These are phyloP conservation scores for Aureobasidium pullulans DNA, from an alignment of 2,329 filamentous ascomycete genomes.

Conservation along the genomic window DNA sequence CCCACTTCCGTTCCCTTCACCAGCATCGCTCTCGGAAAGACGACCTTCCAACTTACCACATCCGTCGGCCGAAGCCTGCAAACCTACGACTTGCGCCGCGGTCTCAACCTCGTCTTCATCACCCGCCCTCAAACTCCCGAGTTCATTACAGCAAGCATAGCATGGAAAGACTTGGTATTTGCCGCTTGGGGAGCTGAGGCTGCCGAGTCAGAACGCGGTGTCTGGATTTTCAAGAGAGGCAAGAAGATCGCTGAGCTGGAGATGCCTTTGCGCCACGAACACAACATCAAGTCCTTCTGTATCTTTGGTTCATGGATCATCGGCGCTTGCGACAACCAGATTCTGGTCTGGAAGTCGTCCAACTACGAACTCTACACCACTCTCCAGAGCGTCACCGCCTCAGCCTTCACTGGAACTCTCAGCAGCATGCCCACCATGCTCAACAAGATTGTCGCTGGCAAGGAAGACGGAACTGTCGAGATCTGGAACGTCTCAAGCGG, in stretches of 20 bases:
- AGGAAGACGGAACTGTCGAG: slow-evolving; percentile 81
- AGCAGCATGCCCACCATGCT: slow-evolving; percentile 89
- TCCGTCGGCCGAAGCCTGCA: slow-evolving; percentile 85
- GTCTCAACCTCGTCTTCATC: slow-evolving; percentile 87
- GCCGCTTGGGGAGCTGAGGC: slow-evolving; percentile 75
- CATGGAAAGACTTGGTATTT: slow-evolving; percentile 80
- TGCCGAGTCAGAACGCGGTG: slow-evolving; percentile 51
- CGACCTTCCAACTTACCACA: slow-evolving; percentile 94
- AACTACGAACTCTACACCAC: slow-evolving; percentile 88
- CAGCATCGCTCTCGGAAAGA: slow-evolving; percentile 79
- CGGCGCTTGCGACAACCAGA: slow-evolving; percentile 63
- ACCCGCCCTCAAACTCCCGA: slow-evolving; percentile 83
- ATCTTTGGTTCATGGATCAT: slow-evolving; percentile 90
- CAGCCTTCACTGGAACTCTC: slow-evolving; percentile 65
- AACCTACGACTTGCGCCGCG: slow-evolving; percentile 88
- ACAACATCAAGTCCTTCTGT: slow-evolving; percentile 69
- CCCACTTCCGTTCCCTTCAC: slow-evolving; percentile 87
- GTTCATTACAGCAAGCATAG: slow-evolving; percentile 75
- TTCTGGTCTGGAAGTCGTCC: slow-evolving; percentile 83
- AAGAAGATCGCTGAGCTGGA: slow-evolving; percentile 73
- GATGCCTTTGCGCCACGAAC: slow-evolving; percentile 55
- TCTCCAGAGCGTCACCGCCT: slow-evolving; percentile 53
- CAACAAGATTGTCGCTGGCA: slow-evolving; percentile 90
- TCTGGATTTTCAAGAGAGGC: slow-evolving; percentile 90
- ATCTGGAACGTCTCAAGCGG: slow-evolving; percentile 96